These are phyloP conservation scores for Volvox reticuliferus DNA, from an alignment of 139 green algal species.

Conservation along the genomic window DNA sequence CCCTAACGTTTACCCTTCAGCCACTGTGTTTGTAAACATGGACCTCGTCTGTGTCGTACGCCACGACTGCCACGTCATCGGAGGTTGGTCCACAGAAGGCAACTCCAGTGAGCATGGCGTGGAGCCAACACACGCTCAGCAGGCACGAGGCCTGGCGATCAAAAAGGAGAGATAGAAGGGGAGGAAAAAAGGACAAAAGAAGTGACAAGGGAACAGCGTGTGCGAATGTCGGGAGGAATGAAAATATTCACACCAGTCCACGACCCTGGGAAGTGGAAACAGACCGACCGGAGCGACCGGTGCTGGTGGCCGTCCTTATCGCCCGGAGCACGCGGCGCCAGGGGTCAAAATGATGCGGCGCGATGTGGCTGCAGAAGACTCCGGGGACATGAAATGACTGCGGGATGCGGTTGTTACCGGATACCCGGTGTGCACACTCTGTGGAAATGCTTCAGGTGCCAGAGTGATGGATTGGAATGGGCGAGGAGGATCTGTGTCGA, in stretches of 20 bases:
- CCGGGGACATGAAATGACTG: too few relatives aligned
- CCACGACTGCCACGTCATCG: slow-evolving; percentile 60
- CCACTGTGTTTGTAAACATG: slow-evolving; percentile 39
- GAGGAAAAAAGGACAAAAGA: neutral
- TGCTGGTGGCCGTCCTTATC: neutral
- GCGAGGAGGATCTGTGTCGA: neutral
- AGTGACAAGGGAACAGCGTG: neutral
- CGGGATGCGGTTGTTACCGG: too few relatives aligned
- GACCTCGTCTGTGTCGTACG: slow-evolving; percentile 63
- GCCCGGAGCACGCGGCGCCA: neutral
- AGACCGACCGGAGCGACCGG: neutral
- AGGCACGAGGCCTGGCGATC: slow-evolving; percentile 45
- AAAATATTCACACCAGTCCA: neutral
- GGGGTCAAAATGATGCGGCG: neutral
- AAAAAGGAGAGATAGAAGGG: neutral
- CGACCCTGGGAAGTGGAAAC: neutral
- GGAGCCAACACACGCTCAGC: slow-evolving; percentile 52
- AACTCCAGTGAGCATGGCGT: slow-evolving; percentile 58
- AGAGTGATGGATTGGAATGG: too few relatives aligned
- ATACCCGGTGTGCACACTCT: too few relatives aligned
- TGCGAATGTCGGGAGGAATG: neutral
- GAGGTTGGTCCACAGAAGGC: slow-evolving; percentile 58
- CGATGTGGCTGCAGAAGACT: too few relatives aligned
- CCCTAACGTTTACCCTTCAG: neutral
- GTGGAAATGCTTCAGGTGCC: too few relatives aligned